Evolutionary conservation across 2,329 filamentous ascomycete genomes (phyloP).

Genomic region (Aspergillus alliaceus): DNA sequence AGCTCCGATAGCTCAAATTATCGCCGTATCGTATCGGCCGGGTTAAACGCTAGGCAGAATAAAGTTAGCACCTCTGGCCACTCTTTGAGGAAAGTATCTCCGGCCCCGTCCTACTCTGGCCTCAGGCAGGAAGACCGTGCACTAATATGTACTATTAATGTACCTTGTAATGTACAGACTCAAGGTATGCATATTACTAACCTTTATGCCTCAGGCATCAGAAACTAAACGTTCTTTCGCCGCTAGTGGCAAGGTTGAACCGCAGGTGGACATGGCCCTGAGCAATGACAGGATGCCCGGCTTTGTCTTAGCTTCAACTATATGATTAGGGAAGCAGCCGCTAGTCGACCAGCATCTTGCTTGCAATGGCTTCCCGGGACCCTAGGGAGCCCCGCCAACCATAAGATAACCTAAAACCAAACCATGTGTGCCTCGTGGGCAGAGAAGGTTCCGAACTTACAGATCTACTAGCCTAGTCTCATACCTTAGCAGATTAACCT

Average conservation of each 20-base stretch:
- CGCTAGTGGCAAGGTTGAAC: conserved; percentile 1
- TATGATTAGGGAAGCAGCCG: conserved; percentile 3
- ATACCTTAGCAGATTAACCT: conserved; percentile 1
- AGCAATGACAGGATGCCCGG: neutral
- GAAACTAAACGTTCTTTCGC: neutral
- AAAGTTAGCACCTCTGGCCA: neutral
- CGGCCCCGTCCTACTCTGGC: neutral
- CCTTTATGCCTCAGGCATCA: neutral
- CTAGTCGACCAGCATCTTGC: conserved; percentile 9
- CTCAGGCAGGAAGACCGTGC: conserved; percentile 1
- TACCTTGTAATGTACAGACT: too few species aligned
- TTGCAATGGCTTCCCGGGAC: neutral
- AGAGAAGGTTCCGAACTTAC: conserved; percentile 1
- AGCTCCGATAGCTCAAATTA: neutral
- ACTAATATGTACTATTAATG: too few species aligned
- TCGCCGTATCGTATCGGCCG: conserved; percentile 5
- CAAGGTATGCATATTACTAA: too few species aligned
- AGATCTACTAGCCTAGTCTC: conserved; percentile 4
- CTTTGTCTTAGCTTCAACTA: conserved; percentile 3
- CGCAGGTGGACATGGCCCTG: neutral
- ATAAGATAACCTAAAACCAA: conserved; percentile 9
- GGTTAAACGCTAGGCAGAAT: conserved; percentile 1
- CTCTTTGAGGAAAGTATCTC: neutral
- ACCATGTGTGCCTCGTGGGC: neutral
- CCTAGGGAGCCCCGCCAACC: conserved; percentile 4